Evolutionary conservation across 148 eudicot genomes (phyloP).

Genomic region (Salicornia ramosissima): DNA sequence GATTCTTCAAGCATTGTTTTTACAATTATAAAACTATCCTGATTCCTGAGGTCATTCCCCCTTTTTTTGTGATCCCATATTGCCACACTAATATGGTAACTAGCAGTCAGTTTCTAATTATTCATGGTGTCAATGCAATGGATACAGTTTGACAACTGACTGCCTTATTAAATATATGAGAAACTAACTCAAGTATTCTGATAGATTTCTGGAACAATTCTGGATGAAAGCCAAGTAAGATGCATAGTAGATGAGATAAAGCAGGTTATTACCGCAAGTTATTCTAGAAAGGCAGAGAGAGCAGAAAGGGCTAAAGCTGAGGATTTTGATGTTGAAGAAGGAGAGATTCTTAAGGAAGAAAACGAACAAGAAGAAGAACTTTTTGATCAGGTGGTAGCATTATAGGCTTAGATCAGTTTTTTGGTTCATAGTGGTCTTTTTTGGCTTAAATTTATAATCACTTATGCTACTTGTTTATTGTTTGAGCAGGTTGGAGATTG

Average conservation of each 20-base stretch:
- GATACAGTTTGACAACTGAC: too few species aligned
- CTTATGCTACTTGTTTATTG: not conserved
- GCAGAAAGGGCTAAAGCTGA: slow-evolving; percentile 92
- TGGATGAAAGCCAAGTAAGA: slow-evolving; percentile 84
- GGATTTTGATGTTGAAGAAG: slow-evolving; percentile 99
- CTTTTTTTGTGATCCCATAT: too few species aligned
- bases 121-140: too few species aligned
- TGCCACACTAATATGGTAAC: too few species aligned
- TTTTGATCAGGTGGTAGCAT: slow-evolving; percentile 84
- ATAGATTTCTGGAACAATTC: slow-evolving; percentile 73
- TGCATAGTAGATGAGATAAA: slow-evolving; percentile 91
- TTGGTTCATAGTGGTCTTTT: too few species aligned
- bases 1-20: too few species aligned
- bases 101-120: too few species aligned
- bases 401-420: too few species aligned
- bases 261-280: slow-evolving; percentile 89
- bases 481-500: slow-evolving; percentile 72
- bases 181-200: slow-evolving; percentile 1
- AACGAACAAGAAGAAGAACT: slow-evolving; percentile 97
- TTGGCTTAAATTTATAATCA: too few species aligned
- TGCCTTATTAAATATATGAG: not conserved
- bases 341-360: slow-evolving; percentile 80
- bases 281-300: slow-evolving; percentile 76
- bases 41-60: too few species aligned
- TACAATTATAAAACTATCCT: too few species aligned